These are phyloP conservation scores for Aspergillus ochraceoroseus DNA, from an alignment of 2,329 filamentous ascomycete genomes.

Conservation along the genomic window DNA sequence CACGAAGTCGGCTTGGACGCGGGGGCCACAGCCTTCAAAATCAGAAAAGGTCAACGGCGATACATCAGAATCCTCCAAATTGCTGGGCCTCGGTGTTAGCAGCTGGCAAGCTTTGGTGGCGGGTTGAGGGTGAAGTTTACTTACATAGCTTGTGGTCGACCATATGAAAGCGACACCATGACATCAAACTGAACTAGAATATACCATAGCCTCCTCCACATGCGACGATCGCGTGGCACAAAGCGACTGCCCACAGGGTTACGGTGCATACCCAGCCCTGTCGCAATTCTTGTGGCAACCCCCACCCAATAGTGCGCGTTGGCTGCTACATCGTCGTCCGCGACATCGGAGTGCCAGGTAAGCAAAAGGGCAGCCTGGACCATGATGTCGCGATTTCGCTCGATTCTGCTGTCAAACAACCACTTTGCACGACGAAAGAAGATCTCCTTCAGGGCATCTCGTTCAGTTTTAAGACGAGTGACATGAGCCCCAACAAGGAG, in stretches of 20 bases:
- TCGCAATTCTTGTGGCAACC: conserved; percentile 49
- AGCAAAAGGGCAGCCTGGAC: conserved; percentile 53
- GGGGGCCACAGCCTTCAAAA: conserved; percentile 46
- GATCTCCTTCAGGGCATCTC: conserved; percentile 45
- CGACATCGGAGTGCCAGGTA: conserved; percentile 53
- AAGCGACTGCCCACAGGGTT: conserved; percentile 42
- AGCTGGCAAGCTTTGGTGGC: too few species aligned
- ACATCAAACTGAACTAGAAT: conserved; percentile 45
- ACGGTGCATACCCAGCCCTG: conserved; percentile 53
- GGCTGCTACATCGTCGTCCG: conserved; percentile 52
- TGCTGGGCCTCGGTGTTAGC: too few species aligned
- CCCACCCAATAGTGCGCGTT: conserved; percentile 54
- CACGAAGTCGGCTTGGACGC: conserved; percentile 44
- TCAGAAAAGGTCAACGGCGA: conserved; percentile 43
- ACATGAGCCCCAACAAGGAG: conserved; percentile 52
- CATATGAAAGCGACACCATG: conserved; percentile 45
- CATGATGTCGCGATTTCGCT: conserved; percentile 51
- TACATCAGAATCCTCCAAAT: conserved; percentile 51
- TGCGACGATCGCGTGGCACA: conserved; percentile 39
- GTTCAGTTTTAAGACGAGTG: conserved; percentile 37
- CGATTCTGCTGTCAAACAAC: conserved; percentile 51
- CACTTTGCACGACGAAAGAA: conserved; percentile 53
- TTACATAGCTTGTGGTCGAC: conserved; percentile 50
- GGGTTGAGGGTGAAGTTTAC: too few species aligned
- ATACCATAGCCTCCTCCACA: conserved; percentile 45